Evolutionary conservation across 2,329 filamentous ascomycete species (phyloP).

Genomic region (Rhytidhysteron rufulum): DNA sequence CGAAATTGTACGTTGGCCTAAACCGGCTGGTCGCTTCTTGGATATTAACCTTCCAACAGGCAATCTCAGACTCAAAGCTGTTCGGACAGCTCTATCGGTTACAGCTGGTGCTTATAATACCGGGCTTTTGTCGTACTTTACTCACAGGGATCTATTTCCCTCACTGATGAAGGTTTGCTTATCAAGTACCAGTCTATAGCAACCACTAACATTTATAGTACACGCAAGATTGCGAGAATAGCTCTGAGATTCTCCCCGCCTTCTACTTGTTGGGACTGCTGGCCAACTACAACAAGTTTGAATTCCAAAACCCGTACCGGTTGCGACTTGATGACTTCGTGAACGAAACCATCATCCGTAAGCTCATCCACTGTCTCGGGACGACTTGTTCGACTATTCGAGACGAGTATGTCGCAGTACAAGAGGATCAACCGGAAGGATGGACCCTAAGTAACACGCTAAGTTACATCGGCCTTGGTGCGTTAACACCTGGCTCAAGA

Average conservation of each 20-base stretch:
- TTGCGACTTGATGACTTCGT: slow-evolving; percentile 91
- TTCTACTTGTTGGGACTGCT: slow-evolving; percentile 82
- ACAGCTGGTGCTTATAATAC: slow-evolving; percentile 95
- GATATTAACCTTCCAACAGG: slow-evolving; percentile 48
- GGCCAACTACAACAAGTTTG: slow-evolving; percentile 99
- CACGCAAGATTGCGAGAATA: slow-evolving; percentile 70
- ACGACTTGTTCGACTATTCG: slow-evolving; percentile 65
- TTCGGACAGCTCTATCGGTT: slow-evolving; percentile 76
- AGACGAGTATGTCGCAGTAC: slow-evolving; percentile 75
- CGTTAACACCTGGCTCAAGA: slow-evolving; percentile 65
- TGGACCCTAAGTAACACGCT: slow-evolving; percentile 83
- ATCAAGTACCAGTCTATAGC: not conserved
- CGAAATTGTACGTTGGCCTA: slow-evolving; percentile 55
- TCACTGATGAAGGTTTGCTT: slow-evolving; percentile 78
- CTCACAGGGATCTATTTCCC: slow-evolving; percentile 89
- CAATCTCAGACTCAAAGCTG: slow-evolving; percentile 71
- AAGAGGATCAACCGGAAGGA: slow-evolving; percentile 84
- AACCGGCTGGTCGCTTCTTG: not conserved
- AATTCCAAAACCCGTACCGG: slow-evolving; percentile 95
- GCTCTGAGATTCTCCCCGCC: slow-evolving; percentile 62
- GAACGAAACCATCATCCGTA: slow-evolving; percentile 81
- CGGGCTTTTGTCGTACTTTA: slow-evolving; percentile 89
- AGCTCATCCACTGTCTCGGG: slow-evolving; percentile 74
- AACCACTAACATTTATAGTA: slow-evolving; percentile 52
- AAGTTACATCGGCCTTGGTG: slow-evolving; percentile 77